Evolutionary conservation across 225 moss, liverwort and hornwort species (phyloP).

Genomic region (Pseudoscleropodium purum): DNA sequence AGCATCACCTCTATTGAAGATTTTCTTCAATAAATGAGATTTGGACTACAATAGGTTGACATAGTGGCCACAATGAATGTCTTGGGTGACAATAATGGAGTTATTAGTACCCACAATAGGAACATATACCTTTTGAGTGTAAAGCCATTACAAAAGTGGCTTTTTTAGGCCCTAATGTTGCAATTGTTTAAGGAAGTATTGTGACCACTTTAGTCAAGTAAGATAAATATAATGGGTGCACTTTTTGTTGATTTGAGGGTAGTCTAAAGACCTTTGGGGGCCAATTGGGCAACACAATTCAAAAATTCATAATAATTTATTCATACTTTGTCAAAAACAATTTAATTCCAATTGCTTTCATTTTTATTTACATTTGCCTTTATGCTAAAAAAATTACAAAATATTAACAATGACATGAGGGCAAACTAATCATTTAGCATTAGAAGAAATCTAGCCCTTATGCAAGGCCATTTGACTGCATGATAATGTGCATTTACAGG

Average conservation of each 20-base stretch:
- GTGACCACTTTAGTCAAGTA: neutral
- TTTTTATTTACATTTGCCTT: neutral
- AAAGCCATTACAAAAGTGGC: accelerated
- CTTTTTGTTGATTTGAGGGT: neutral
- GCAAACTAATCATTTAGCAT: neutral
- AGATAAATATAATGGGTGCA: neutral
- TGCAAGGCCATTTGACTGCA: no score
- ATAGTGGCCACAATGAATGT: neutral
- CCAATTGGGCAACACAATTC: neutral
- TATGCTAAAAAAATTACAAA: neutral
- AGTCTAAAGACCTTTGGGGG: neutral
- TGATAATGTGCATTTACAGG: no score
- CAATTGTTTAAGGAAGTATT: neutral
- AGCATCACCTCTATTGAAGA: accelerated
- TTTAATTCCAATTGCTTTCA: neutral
- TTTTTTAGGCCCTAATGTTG: neutral
- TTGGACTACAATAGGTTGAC: neutral
- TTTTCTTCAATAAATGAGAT: neutral
- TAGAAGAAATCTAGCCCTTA: no score
- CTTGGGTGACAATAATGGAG: neutral
- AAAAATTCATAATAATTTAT: neutral
- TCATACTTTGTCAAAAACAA: neutral
- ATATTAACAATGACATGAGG: neutral
- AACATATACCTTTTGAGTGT: neutral
- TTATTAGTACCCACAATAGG: neutral